phyloP scores from a whole-genome alignment of 2,329 filamentous ascomycete species.

The Colletotrichum horii region DNA sequence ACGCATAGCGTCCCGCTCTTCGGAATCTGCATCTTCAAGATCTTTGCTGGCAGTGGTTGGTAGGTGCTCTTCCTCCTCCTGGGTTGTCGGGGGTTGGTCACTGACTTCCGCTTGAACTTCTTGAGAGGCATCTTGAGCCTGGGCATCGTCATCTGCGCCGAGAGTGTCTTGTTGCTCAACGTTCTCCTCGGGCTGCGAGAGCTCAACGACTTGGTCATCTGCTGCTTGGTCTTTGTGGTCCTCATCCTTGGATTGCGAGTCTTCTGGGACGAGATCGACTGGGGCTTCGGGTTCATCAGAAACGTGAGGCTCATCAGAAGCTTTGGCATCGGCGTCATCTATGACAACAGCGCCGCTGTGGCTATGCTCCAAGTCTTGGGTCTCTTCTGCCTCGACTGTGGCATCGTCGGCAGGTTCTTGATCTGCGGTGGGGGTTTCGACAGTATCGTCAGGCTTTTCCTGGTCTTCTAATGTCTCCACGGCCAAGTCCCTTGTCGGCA shows the following conservation, averaged over 20 bases:
- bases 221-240: not conserved
- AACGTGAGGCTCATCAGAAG: not conserved
- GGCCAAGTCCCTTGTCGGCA: not conserved
- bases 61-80: conserved; percentile 6
- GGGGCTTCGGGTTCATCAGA: not conserved
- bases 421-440: not conserved
- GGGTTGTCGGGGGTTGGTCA: conserved; percentile 1
- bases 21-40: conserved; percentile 13
- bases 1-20: conserved; percentile 7
- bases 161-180: not conserved
- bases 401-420: not conserved
- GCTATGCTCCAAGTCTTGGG: not conserved
- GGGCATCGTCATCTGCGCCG: conserved; percentile 23
- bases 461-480: not conserved
- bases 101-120: conserved; percentile 12
- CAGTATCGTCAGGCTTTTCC: not conserved
- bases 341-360: not conserved
- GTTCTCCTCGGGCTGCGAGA: not conserved
- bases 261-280: not conserved
- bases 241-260: not conserved
- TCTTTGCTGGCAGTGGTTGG: conserved; percentile 16
- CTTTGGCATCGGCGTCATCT: not conserved
- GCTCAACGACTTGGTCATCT: not conserved
- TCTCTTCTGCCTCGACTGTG: not conserved
- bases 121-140: conserved; percentile 34